Evolutionary conservation across 2,329 filamentous ascomycete species (phyloP).

Genomic region (Fusarium algeriense): DNA sequence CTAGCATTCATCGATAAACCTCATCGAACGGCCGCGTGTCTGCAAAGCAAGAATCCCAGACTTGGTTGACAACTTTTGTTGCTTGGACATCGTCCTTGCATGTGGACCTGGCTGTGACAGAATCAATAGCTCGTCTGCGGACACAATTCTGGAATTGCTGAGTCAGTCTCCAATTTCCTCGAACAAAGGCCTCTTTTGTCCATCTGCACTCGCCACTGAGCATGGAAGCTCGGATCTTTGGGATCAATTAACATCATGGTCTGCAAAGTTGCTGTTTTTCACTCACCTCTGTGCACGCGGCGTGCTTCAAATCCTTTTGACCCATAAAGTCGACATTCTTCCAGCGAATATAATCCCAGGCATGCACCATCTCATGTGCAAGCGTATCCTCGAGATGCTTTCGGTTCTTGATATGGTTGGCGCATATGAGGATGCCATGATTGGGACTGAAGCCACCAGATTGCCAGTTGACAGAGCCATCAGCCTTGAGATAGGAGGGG

Average conservation of each 20-base stretch:
- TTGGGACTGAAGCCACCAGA: constrained; percentile 87
- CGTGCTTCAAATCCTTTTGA: constrained; percentile 81
- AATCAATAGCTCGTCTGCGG: constrained; percentile 80
- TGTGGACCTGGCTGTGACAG: constrained; percentile 80
- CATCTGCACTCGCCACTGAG: constrained; percentile 95
- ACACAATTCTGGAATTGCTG: constrained; percentile 97
- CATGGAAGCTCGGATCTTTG: constrained; percentile 89
- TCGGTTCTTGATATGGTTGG: constrained; percentile 85
- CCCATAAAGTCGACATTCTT: constrained; percentile 82
- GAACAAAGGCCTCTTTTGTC: constrained; percentile 84
- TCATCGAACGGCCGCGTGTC: constrained; percentile 98
- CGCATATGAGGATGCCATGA: constrained; percentile 91
- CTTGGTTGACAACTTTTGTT: constrained; percentile 89
- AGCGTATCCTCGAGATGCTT: constrained; percentile 93
- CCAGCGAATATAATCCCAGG: constrained; percentile 92
- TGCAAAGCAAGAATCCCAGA: constrained; percentile 97
- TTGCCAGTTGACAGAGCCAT: constrained; percentile 72
- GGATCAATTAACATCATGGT: constrained; percentile 7
- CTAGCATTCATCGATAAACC: constrained; percentile 78
- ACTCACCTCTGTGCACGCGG: constrained; percentile 89
- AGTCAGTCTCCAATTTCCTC: constrained; percentile 88
- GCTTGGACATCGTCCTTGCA: constrained; percentile 91
- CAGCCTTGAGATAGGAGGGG: constrained; percentile 66
- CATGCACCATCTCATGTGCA: constrained; percentile 97
- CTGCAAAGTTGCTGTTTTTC: neutral